Percentiles rank a stretch among this genome's conserved stretches.
These are phyloP conservation scores for Dothidotthia symphoricarpi DNA, from an alignment of 2,329 filamentous ascomycete genomes.

Conservation along the genomic window DNA sequence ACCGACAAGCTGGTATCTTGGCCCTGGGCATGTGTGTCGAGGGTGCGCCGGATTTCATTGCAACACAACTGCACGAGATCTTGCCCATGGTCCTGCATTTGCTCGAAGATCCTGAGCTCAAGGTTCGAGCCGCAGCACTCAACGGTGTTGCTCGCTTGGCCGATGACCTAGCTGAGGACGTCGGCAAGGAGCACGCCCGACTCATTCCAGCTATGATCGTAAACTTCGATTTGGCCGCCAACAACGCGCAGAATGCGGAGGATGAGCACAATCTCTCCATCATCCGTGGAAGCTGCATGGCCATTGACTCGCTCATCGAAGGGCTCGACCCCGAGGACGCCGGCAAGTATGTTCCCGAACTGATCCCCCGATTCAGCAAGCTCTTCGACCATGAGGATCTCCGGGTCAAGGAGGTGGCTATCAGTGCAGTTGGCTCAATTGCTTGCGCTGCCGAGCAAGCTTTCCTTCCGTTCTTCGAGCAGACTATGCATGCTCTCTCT, in stretches of 20 bases:
- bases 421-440: conserved; percentile 86
- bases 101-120: conserved; percentile 77
- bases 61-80: conserved; percentile 82
- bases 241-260: conserved; percentile 61
- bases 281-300: conserved; percentile 84
- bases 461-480: conserved; percentile 88
- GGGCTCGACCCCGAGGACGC: conserved; percentile 79
- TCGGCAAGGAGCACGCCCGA: conserved; percentile 78
- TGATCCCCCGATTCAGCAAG: conserved; percentile 80
- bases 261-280: conserved; percentile 78
- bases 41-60: conserved; percentile 95
- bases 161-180: conserved; percentile 88
- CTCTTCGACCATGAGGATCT: conserved; percentile 82
- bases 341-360: conserved; percentile 73
- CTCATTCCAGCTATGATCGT: conserved; percentile 82
- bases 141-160: conserved; percentile 86
- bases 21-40: conserved; percentile 92
- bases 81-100: conserved; percentile 82
- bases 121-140: conserved; percentile 82
- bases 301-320: conserved; percentile 87
- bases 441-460: conserved; percentile 78
- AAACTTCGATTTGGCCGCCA: conserved; percentile 80
- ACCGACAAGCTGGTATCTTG: conserved; percentile 86
- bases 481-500: conserved; percentile 86
- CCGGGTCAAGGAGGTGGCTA: conserved; percentile 85